phyloP scores from a whole-genome alignment of 257 asterid genomes.

The Datura wrightii region DNA sequence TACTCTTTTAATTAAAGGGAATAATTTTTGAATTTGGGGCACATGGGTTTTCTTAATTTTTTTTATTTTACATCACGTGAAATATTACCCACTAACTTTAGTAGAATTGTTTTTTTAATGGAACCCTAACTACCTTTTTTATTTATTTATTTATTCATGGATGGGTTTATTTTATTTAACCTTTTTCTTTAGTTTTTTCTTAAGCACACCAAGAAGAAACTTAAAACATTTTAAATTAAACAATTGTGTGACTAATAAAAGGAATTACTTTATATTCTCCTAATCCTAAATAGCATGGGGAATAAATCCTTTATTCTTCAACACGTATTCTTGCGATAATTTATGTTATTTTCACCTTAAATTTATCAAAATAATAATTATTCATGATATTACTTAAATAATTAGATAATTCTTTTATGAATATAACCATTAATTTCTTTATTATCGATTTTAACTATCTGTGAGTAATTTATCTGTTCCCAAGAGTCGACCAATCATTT shows the following conservation, averaged over 20 bases:
- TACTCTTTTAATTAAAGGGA: not conserved
- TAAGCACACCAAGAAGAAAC: not conserved
- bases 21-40: not conserved
- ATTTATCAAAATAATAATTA: too few relatives aligned
- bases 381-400: not conserved
- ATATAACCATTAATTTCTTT: not conserved
- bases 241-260: not conserved
- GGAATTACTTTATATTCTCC: not conserved
- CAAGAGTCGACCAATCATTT: too few relatives aligned
- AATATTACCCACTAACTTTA: slow-evolving; percentile 25
- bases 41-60: not conserved
- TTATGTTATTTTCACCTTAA: too few relatives aligned
- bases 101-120: not conserved
- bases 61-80: not conserved
- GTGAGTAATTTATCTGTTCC: too few relatives aligned
- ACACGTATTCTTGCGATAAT: too few relatives aligned
- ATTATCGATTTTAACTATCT: not conserved
- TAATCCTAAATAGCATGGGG: not conserved
- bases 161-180: not conserved
- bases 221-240: not conserved
- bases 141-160: not conserved
- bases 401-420: not conserved
- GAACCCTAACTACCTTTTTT: not conserved
- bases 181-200: not conserved
- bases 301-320: not conserved